phyloP scores from a whole-genome alignment of 352 stramenopile species.

The Phytophthora capsici region DNA sequence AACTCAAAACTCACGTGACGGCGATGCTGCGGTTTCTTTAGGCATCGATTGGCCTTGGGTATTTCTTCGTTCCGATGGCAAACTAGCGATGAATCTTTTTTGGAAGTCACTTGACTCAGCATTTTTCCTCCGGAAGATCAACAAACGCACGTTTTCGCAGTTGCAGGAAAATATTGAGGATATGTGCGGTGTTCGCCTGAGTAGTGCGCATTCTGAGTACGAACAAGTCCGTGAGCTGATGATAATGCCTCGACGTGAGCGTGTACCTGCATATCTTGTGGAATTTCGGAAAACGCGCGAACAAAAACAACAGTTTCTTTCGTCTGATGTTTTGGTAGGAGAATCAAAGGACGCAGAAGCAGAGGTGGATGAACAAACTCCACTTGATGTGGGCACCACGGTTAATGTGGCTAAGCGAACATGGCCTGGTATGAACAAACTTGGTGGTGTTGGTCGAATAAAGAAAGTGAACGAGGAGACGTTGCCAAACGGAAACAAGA shows the following conservation, averaged over 20 bases:
- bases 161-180: conserved; percentile 43
- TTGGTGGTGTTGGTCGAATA: conserved; percentile 76
- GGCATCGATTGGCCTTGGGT: conserved; percentile 82
- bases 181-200: conserved; percentile 46
- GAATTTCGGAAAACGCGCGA: conserved; percentile 60
- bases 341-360: conserved; percentile 43
- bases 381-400: conserved; percentile 61
- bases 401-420: conserved; percentile 83
- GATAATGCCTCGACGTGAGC: conserved; percentile 52
- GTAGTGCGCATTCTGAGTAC: conserved; percentile 41
- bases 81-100: conserved; percentile 86
- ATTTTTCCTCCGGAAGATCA: conserved; percentile 67
- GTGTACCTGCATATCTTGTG: conserved; percentile 49
- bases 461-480: conserved; percentile 60
- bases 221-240: conserved; percentile 44
- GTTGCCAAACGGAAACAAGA: conserved; percentile 40
- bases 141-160: conserved; percentile 39
- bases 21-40: conserved; percentile 19
- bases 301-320: conserved; percentile 62
- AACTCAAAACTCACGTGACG: not conserved
- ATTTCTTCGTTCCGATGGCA: conserved; percentile 81
- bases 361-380: conserved; percentile 51
- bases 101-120: conserved; percentile 75
- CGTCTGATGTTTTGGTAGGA: conserved; percentile 63
- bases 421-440: conserved; percentile 90